Evolutionary conservation across 495 filamentous ascomycete species (phyloP).

Genomic region (Neurospora sp.): DNA sequence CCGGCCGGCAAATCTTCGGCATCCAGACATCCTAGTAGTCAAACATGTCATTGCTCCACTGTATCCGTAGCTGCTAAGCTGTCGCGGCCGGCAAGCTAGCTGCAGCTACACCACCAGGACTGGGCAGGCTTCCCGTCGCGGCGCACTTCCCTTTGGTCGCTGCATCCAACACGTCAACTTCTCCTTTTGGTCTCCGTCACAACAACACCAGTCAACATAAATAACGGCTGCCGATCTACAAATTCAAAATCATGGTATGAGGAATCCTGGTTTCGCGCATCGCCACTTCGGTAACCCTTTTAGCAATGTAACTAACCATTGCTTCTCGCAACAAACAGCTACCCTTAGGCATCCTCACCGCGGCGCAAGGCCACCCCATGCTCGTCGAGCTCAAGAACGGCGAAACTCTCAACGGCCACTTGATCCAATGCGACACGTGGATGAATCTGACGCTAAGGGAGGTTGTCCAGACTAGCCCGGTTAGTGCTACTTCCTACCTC

Average conservation of each 20-base stretch:
- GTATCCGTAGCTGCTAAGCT: not conserved
- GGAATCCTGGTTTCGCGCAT: no score
- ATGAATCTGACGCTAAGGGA: constrained; percentile 98
- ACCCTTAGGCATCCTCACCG: constrained; percentile 84
- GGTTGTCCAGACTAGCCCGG: constrained; percentile 90
- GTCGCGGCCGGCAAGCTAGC: not conserved
- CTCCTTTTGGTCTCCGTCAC: not conserved
- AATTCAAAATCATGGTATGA: not conserved
- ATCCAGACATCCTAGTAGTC: not conserved
- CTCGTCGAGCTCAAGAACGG: constrained; percentile 98
- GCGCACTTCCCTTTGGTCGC: not conserved
- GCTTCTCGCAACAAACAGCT: constrained; percentile 41
- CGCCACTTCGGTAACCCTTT: not conserved
- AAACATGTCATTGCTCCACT: not conserved
- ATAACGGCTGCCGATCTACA: not conserved
- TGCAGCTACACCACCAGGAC: not conserved
- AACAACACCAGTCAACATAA: not conserved
- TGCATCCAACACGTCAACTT: not conserved
- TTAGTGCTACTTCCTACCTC: constrained; percentile 15
- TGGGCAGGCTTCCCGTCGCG: not conserved
- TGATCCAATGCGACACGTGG: constrained; percentile 96
- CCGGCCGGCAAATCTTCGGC: not conserved
- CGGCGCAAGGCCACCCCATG: constrained; percentile 97
- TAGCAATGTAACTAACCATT: not conserved
- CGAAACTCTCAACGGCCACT: constrained; percentile 91